These are phyloP conservation scores for Cryptococcus sp. DNA, from an alignment of 1,284 basidiomycete species.

Conservation along the genomic window DNA sequence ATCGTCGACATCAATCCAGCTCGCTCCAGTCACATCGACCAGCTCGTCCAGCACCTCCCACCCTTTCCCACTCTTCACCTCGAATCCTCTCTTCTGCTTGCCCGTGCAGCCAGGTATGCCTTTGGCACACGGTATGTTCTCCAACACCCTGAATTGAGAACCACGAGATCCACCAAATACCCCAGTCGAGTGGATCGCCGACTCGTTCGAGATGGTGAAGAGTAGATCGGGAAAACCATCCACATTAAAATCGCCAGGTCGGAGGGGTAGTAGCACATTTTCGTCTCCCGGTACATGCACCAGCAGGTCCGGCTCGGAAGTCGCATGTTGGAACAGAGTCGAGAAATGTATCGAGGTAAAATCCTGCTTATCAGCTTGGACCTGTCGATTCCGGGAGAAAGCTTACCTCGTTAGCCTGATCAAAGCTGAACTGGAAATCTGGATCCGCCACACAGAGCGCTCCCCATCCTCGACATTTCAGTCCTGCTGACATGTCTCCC, in stretches of 20 bases:
- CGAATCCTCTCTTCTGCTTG: conserved; percentile 53
- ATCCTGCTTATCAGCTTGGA: conserved; percentile 48
- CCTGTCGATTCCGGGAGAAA: not conserved
- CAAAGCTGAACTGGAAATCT: conserved; percentile 71
- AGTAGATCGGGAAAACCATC: conserved; percentile 94
- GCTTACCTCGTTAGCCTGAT: conserved; percentile 56
- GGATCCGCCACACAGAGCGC: conserved; percentile 77
- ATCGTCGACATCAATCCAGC: conserved; percentile 91
- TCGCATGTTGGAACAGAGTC: conserved; percentile 53
- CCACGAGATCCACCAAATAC: conserved; percentile 45
- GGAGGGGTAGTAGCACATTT: conserved; percentile 67
- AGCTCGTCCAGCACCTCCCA: conserved; percentile 59
- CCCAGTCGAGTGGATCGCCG: conserved; percentile 39
- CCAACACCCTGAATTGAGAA: conserved; percentile 58
- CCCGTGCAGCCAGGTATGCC: conserved; percentile 28
- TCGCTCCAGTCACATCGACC: conserved; percentile 70
- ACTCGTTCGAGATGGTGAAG: conserved; percentile 53
- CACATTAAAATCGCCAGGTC: conserved; percentile 83
- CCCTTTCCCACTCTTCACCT: conserved; percentile 61
- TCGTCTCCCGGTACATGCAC: conserved; percentile 54
- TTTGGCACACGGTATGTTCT: conserved; percentile 64
- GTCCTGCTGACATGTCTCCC: conserved; percentile 9
- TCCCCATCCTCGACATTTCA: conserved; percentile 66
- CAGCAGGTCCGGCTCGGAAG: conserved; percentile 52
- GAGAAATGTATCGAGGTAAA: conserved; percentile 64